These are phyloP conservation scores for Xylaria cubensis DNA, from an alignment of 495 filamentous ascomycete genomes.

Conservation along the genomic window DNA sequence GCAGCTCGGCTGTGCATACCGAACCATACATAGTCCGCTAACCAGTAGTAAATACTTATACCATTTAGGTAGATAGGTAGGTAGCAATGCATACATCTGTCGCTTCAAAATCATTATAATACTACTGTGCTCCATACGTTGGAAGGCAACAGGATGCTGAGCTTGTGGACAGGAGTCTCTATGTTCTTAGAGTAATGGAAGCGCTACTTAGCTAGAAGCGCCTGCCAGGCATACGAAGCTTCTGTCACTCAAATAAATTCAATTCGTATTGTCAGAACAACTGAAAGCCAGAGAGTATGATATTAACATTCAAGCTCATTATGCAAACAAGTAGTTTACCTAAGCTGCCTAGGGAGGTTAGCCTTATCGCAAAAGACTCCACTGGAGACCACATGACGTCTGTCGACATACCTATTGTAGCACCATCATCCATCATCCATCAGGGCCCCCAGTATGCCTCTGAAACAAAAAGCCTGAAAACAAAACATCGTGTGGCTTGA, in stretches of 20 bases:
- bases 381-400: slow-evolving; percentile 25
- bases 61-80: neutral
- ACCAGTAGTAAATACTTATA: neutral
- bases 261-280: neutral
- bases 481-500: slow-evolving; percentile 8
- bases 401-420: neutral
- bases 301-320: neutral
- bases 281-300: neutral
- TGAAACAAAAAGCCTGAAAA: neutral
- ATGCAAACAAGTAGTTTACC: neutral
- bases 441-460: neutral
- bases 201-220: neutral
- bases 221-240: neutral
- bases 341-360: neutral
- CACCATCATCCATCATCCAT: neutral
- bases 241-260: neutral
- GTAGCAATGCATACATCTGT: neutral
- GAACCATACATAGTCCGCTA: neutral
- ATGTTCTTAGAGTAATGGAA: neutral
- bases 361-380: slow-evolving; percentile 23
- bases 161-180: neutral
- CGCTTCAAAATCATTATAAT: neutral
- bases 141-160: neutral
- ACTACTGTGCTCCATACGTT: neutral
- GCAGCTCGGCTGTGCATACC: neutral